Evolutionary conservation across 2,329 filamentous ascomycete genomes (phyloP).

Genomic region (Ustulina deusta): DNA sequence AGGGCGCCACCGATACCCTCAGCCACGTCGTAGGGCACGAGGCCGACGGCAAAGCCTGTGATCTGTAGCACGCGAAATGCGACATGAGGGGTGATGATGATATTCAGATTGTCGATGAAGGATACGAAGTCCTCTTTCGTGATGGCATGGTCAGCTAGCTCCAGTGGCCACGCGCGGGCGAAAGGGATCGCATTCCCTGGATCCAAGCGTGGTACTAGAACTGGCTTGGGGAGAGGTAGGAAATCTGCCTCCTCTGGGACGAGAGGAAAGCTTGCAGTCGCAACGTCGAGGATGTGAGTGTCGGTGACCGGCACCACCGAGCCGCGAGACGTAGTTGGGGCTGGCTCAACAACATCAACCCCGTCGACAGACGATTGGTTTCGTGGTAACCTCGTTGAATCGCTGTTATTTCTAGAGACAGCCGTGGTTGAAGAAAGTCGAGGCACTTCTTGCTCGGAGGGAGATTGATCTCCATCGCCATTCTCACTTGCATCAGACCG

Average conservation of each 20-base stretch:
- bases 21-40: slow-evolving; percentile 49
- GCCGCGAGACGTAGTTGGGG: slow-evolving; percentile 2
- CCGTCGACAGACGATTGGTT: slow-evolving; percentile 3
- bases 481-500: background rate
- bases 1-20: slow-evolving; percentile 41
- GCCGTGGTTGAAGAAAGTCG: slow-evolving; percentile 5
- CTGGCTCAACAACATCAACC: slow-evolving; percentile 15
- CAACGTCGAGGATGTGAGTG: slow-evolving; percentile 37
- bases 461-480: background rate
- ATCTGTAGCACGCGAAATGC: slow-evolving; percentile 46
- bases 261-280: slow-evolving; percentile 37
- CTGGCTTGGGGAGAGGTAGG: slow-evolving; percentile 39
- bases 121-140: slow-evolving; percentile 46
- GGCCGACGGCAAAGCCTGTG: slow-evolving; percentile 42
- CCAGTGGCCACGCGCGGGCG: slow-evolving; percentile 45
- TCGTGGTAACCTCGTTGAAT: background rate
- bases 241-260: slow-evolving; percentile 21
- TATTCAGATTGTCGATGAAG: slow-evolving; percentile 55
- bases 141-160: slow-evolving; percentile 44
- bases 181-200: slow-evolving; percentile 45
- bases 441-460: background rate
- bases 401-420: background rate
- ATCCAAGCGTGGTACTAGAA: slow-evolving; percentile 43
- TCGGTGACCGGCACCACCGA: slow-evolving; percentile 20
- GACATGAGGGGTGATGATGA: slow-evolving; percentile 50